phyloP scores from a whole-genome alignment of 495 filamentous ascomycete genomes.

The Penicillium verhagenii region DNA sequence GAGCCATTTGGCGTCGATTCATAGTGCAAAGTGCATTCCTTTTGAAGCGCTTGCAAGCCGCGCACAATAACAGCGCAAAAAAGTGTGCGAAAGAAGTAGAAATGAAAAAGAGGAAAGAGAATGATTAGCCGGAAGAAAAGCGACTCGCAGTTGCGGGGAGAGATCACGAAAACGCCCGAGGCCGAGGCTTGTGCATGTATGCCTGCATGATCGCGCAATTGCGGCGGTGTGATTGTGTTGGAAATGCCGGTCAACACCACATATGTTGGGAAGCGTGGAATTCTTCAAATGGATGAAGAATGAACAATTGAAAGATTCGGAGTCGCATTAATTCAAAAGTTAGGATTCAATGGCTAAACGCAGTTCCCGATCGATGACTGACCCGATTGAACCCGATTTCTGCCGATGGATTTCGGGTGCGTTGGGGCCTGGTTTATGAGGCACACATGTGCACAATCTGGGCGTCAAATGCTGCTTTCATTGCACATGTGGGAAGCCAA shows the following conservation, averaged over 20 bases:
- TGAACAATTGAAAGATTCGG: background rate
- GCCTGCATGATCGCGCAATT: background rate
- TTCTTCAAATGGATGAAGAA: background rate
- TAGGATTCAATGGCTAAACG: background rate
- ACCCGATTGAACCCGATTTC: background rate
- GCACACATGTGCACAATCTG: background rate
- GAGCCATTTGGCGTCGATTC: background rate
- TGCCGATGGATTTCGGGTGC: background rate
- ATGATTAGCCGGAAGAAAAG: slow-evolving; percentile 1
- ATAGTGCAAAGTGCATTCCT: background rate
- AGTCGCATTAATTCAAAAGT: background rate
- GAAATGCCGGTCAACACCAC: background rate
- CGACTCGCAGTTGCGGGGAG: background rate
- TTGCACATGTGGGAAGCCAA: too few relatives aligned
- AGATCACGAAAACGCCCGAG: slow-evolving; percentile 6
- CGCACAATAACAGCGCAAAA: background rate
- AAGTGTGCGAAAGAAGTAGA: background rate
- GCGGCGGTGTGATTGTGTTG: background rate
- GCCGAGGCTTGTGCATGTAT: slow-evolving; percentile 3
- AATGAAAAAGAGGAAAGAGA: background rate
- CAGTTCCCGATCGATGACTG: background rate
- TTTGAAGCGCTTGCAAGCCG: background rate
- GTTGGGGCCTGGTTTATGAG: background rate
- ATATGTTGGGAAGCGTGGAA: background rate
- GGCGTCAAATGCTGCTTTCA: too few relatives aligned